Percentiles rank a stretch among this genome's conserved stretches.
Conservation (phyloP, 441 rosid species). For the Mallotus japonicus region DNA sequence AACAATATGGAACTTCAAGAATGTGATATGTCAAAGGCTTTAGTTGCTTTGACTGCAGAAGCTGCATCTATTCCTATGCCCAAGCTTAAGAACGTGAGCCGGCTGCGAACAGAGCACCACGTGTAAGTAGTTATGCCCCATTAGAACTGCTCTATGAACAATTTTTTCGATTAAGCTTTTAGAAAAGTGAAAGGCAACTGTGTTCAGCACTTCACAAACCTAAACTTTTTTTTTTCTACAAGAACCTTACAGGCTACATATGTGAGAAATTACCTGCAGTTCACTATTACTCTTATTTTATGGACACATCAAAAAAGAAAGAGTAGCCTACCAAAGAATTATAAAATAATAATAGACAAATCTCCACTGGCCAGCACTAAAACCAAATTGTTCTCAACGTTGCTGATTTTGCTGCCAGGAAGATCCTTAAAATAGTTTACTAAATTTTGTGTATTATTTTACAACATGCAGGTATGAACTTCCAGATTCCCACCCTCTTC, state of each 20-base stretch:
- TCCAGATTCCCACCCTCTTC: slow-evolving; percentile 87
- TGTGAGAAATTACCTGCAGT: background rate
- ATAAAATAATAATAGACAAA: background rate
- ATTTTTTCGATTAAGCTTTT: background rate
- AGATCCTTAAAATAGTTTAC: background rate
- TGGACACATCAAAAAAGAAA: background rate
- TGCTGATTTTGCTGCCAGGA: background rate
- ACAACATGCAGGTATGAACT: slow-evolving; percentile 72
- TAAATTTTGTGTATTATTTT: slow-evolving; percentile 20
- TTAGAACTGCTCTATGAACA: background rate
- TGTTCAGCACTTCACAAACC: background rate
- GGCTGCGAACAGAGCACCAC: slow-evolving; percentile 91
- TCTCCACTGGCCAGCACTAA: background rate
- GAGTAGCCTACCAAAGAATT: background rate
- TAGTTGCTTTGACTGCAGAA: slow-evolving; percentile 78
- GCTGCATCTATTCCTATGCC: slow-evolving; percentile 73
- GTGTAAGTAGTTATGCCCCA: slow-evolving; percentile 64
- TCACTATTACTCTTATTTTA: background rate
- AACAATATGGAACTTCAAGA: slow-evolving; percentile 74
- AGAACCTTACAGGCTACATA: background rate
- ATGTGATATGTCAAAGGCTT: slow-evolving; percentile 81
- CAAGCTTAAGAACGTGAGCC: slow-evolving; percentile 77
- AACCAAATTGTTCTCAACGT: background rate
- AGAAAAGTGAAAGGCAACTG: background rate
- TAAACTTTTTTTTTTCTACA: background rate